Evolutionary conservation across 2,329 filamentous ascomycete genomes (phyloP), one percentile per base, ranked within the genome.

Genomic region (Claviceps sp.): DNA sequence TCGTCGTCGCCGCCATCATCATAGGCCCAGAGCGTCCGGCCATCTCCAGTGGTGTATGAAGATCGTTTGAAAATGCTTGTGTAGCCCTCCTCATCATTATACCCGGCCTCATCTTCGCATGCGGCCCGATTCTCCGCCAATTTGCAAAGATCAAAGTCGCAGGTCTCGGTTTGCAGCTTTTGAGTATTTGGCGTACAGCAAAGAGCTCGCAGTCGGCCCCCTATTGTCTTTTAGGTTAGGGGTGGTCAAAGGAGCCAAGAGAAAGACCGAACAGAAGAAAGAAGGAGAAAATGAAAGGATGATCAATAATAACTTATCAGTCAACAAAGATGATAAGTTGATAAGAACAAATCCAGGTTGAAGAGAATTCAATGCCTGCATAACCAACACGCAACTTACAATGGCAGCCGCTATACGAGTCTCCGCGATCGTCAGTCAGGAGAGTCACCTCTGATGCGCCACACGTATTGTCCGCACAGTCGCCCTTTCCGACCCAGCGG

Each of bases 381-480:
- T n/a, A n/a, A n/a, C n/a, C n/a, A n/a, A n/a, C n/a, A n/a, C n/a
- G n/a, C n/a, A n/a, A n/a, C n/a, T 45, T 30, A 45, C 43, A 47
- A 22, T 9, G 7, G 30, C 46, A 47, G 18, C 46, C 34, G 2
- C 7, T 7, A 18, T 47, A 47, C 4, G 26, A 37, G n/a, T 38
- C 46, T 20, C 46, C 46, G 20, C 13, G 26, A 3, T 22, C 18
- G 6, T 37, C 26, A 11, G 46, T 47, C 46, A 38, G 26, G 30
- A 47, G 46, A 24, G 26, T 47, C 24, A 47, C 34, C 20, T 47
- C 46, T 4, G 46, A 37, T 47, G 18, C 13, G 30, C 30, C 46
- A 47, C 46, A 47, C 26, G 46, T 47, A 13, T 47, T 47, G 18
- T 47, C 46, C n/a, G 46, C 46, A 24, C 46, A 47, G 16, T 47